Evolutionary conservation across 2,329 filamentous ascomycete species (phyloP).

Genomic region (Cryphonectria carpinicola): DNA sequence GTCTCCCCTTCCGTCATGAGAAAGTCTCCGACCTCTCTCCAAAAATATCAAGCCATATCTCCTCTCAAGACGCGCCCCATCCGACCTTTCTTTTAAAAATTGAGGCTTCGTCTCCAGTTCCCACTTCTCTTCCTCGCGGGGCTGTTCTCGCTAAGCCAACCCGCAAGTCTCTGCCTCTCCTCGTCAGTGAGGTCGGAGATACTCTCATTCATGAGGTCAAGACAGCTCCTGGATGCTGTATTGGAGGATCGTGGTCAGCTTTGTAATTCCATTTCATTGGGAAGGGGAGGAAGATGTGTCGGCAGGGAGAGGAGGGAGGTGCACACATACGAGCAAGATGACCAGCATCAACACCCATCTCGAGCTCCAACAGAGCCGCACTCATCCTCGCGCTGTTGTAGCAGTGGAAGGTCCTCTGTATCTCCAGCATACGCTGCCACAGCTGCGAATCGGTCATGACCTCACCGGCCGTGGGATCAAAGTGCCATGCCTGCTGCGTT

Average conservation of each 20-base stretch:
- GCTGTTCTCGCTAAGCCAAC: constrained; percentile 28
- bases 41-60: not conserved
- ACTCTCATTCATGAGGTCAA: constrained; percentile 40
- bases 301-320: not conserved
- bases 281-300: not conserved
- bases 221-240: constrained; percentile 37
- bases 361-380: constrained; percentile 44
- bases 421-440: constrained; percentile 48
- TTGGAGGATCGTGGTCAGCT: not conserved
- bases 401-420: constrained; percentile 46
- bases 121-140: constrained; percentile 20
- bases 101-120: constrained; percentile 19
- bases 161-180: constrained; percentile 33
- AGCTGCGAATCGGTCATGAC: constrained; percentile 42
- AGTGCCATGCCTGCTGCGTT: constrained; percentile 25
- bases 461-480: constrained; percentile 34
- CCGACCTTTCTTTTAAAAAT: not conserved
- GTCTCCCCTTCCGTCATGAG: not conserved
- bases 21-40: not conserved
- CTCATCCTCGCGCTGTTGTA: constrained; percentile 51
- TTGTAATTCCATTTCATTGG: not conserved
- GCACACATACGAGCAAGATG: constrained; percentile 41
- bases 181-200: constrained; percentile 35
- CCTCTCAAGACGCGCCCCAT: not conserved
- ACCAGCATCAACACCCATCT: constrained; percentile 39